Evolutionary conservation across 345 rosid species (phyloP).

Genomic region (Cardamine occulta): DNA sequence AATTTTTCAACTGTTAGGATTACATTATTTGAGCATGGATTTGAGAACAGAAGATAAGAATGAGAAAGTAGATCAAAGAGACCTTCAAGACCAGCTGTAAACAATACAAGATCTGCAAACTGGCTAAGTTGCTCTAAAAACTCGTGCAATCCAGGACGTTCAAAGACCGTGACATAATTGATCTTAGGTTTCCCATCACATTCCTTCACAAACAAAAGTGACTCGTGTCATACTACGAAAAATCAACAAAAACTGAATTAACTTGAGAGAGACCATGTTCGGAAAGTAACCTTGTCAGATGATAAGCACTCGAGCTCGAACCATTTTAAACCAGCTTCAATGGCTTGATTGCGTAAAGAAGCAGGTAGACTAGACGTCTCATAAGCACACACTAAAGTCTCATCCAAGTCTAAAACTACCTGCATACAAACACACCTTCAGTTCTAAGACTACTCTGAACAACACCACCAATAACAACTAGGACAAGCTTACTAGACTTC

Average conservation of each 20-base stretch:
- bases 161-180: constrained; percentile 85
- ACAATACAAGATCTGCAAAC: constrained; percentile 83
- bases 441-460: constrained; percentile 18
- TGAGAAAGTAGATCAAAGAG: constrained; percentile 31
- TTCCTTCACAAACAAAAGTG: constrained; percentile 60
- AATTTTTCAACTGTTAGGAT: constrained; percentile 5
- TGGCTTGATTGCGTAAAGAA: constrained; percentile 65
- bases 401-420: constrained; percentile 99
- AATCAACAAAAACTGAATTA: neutral
- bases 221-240: constrained; percentile 38
- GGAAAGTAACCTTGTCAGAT: constrained; percentile 74
- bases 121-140: constrained; percentile 71
- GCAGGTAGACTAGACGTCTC: constrained; percentile 84
- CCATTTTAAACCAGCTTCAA: constrained; percentile 80
- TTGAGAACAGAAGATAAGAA: neutral
- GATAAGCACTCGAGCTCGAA: constrained; percentile 93
- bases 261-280: constrained; percentile 2
- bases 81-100: constrained; percentile 99
- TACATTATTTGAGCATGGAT: neutral
- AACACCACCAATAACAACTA: constrained; percentile 1
- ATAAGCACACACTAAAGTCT: constrained; percentile 91
- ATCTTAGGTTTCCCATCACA: constrained; percentile 73
- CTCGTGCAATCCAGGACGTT: constrained; percentile 90
- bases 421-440: constrained; percentile 42
- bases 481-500: neutral